These are phyloP conservation scores for Monosporascus sp. DNA, from an alignment of 2,329 filamentous ascomycete genomes.

Conservation along the genomic window DNA sequence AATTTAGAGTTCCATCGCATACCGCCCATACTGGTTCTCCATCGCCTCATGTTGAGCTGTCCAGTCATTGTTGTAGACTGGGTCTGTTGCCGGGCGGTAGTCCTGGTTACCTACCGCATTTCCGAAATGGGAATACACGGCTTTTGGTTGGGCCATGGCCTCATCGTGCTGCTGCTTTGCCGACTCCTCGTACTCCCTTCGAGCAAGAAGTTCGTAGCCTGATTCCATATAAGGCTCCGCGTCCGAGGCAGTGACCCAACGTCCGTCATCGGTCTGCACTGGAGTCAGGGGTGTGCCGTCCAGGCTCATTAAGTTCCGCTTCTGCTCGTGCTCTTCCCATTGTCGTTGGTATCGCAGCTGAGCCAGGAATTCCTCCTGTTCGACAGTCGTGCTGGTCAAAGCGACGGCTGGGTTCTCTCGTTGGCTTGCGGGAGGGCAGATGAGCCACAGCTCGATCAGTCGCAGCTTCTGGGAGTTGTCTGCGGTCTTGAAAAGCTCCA, in stretches of 20 bases:
- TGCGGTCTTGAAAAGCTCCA: slow-evolving; percentile 73
- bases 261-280: slow-evolving; percentile 47
- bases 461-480: slow-evolving; percentile 66
- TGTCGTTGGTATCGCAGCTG: slow-evolving; percentile 53
- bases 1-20: slow-evolving; percentile 34
- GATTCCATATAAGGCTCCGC: slow-evolving; percentile 80
- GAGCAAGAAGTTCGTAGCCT: slow-evolving; percentile 69
- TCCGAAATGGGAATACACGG: slow-evolving; percentile 41
- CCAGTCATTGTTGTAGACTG: slow-evolving; percentile 55
- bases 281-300: slow-evolving; percentile 47
- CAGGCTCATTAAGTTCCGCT: slow-evolving; percentile 41
- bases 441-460: slow-evolving; percentile 79
- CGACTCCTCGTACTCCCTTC: slow-evolving; percentile 56
- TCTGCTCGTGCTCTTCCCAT: slow-evolving; percentile 38
- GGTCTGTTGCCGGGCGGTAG: slow-evolving; percentile 59
- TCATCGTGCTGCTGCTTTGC: slow-evolving; percentile 30
- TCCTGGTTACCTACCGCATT: slow-evolving; percentile 30
- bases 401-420: slow-evolving; percentile 49
- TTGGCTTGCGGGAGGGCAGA: slow-evolving; percentile 62
- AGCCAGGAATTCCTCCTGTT: slow-evolving; percentile 56
- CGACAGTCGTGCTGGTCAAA: slow-evolving; percentile 47
- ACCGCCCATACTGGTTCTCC: slow-evolving; percentile 65
- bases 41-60: slow-evolving; percentile 50
- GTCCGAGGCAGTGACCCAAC: slow-evolving; percentile 43
- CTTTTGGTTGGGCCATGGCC: slow-evolving; percentile 28